Base-by-base conservation (phyloP, 768 basidiomycete genomes). In the Ramaria rubella region DNA sequence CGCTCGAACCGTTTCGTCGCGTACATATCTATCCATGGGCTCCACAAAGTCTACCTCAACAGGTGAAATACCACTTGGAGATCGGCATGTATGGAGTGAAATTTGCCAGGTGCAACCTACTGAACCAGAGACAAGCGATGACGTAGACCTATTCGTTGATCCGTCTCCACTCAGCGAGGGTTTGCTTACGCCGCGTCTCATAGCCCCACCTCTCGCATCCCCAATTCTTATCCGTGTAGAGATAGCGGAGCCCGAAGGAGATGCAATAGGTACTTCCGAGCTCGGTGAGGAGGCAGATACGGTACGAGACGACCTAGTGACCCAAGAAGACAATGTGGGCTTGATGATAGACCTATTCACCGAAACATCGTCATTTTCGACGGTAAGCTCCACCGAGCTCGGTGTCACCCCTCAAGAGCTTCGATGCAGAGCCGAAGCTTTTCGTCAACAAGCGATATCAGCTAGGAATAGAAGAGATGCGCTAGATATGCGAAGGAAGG, bases 391-490 rank as follows among this genome's bases (percentile, higher is more conserved):
- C 23, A n/a, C 52, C 11, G 52, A 53, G 23, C 23, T 53, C 8
- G 63, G 61, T 49, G 63, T 55, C 23, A 63, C 46, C 27, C 63
- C 58, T 12, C 60, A 59, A 51, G 64, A 55, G 38, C 63, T 72
- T 40, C 57, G 69, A 29, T 27, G 38, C 7, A 55, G 60, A 24
- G 70, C 72, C 11, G 68, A 72, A 52, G 57, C 64, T 49, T 56
- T 69, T 4, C 60, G 72, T 38, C 57, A 66, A 17, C 50, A 67
- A 56, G 70, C 70, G 12, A 29, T 52, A 15, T 59, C 63, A 33
- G 62, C 63, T 55, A 69, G 70, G 57, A 62, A 59, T 48, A 62
- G 63, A 57, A 46, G 67, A 34, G 57, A 62, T 43, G 56, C 55
- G 36, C 59, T 71, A 40, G 52, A 58, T 30, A 12, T 33, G 6